These are phyloP conservation scores for Citrus sp. DNA, from an alignment of 345 rosid species.

Conservation along the genomic window DNA sequence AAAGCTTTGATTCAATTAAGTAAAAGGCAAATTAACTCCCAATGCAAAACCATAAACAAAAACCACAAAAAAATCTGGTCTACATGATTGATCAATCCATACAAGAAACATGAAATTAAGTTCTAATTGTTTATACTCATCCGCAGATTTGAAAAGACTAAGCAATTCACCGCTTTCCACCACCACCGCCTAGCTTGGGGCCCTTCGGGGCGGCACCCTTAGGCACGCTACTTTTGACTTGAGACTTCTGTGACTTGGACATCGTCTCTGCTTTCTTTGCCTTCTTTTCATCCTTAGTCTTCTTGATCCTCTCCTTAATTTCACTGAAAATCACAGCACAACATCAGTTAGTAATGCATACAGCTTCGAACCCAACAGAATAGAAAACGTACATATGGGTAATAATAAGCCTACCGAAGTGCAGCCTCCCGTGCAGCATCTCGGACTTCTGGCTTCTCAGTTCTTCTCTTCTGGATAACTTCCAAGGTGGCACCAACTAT, in stretches of 20 bases:
- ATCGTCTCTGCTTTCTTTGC: conserved; percentile 68
- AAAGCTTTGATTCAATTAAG: no score
- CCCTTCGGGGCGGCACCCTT: conserved; percentile 55
- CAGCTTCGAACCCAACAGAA: neutral
- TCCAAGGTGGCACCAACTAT: conserved; percentile 79
- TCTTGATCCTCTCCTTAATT: conserved; percentile 81
- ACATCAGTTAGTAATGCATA: neutral
- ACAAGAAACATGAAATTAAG: neutral
- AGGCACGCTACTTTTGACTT: conserved; percentile 36
- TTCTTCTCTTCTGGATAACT: conserved; percentile 58
- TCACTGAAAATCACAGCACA: conserved; percentile 36
- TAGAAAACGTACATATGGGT: no score
- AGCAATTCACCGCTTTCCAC: conserved; percentile 52
- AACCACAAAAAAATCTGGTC: neutral
- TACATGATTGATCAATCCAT: neutral
- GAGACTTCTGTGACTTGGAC: conserved; percentile 47
- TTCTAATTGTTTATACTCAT: neutral
- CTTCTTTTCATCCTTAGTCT: conserved; percentile 81
- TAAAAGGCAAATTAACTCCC: no score
- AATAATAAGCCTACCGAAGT: conserved; percentile 28
- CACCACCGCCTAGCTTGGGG: conserved; percentile 68
- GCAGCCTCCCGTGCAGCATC: conserved; percentile 73
- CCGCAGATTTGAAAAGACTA: neutral
- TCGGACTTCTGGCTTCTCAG: conserved; percentile 74
- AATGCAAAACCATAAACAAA: no score